phyloP scores from a whole-genome alignment of 768 basidiomycete genomes.

The Tulasnella sp. region DNA sequence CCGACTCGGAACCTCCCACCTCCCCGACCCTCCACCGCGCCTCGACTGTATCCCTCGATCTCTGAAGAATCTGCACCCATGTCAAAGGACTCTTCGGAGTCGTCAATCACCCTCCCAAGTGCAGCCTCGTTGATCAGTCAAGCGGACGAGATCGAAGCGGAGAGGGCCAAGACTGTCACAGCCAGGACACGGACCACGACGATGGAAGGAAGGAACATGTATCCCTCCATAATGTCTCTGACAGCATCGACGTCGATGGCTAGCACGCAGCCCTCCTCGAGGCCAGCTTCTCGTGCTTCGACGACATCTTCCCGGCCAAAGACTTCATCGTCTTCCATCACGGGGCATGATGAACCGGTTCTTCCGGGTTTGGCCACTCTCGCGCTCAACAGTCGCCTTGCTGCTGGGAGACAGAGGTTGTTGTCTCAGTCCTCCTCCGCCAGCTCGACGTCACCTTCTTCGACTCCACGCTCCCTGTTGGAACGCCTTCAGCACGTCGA shows the following conservation, averaged over 20 bases:
- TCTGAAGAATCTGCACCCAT: background rate
- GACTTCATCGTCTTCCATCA: background rate
- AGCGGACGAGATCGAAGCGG: conserved; percentile 6
- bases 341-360: background rate
- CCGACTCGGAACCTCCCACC: background rate
- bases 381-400: background rate
- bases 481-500: conserved; percentile 14
- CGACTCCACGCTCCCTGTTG: background rate
- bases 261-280: background rate
- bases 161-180: background rate
- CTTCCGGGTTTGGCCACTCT: conserved; percentile 9
- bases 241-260: background rate
- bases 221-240: background rate
- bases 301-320: background rate
- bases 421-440: background rate
- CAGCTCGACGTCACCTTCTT: background rate
- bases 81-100: background rate
- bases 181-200: background rate
- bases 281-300: background rate
- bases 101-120: conserved; percentile 5
- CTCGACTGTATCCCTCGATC: background rate
- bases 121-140: conserved; percentile 12
- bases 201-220: background rate
- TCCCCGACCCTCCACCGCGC: too few species aligned
- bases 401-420: background rate